phyloP scores from a whole-genome alignment of 164 flowering plant species.

The Paratinospora sagittata region DNA sequence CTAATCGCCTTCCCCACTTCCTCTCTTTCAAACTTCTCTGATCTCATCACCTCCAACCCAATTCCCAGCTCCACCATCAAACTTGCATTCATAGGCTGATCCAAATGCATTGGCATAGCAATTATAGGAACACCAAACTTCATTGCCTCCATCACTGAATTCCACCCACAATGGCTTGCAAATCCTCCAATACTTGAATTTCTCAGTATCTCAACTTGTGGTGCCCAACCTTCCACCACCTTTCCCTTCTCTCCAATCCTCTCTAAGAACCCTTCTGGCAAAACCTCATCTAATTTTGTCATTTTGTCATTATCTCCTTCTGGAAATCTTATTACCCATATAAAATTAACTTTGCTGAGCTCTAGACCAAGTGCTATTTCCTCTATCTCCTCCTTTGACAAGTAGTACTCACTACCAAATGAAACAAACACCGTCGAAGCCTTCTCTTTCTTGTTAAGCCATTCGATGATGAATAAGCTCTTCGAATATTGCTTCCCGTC shows the following conservation, averaged over 20 bases:
- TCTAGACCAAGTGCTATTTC: slow-evolving; percentile 33
- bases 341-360: slow-evolving; percentile 26
- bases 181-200: slow-evolving; percentile 29
- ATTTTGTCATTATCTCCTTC: slow-evolving; percentile 8
- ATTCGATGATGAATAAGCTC: slow-evolving; percentile 4
- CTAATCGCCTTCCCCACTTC: slow-evolving; percentile 26
- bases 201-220: slow-evolving; percentile 19
- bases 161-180: slow-evolving; percentile 38
- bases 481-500: neutral
- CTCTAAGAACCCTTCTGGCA: slow-evolving; percentile 29
- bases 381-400: slow-evolving; percentile 23
- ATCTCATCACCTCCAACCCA: slow-evolving; percentile 26
- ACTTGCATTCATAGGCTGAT: slow-evolving; percentile 38
- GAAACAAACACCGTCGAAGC: slow-evolving; percentile 29
- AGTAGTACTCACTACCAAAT: slow-evolving; percentile 35
- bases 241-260: slow-evolving; percentile 25
- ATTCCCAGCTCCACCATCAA: slow-evolving; percentile 34
- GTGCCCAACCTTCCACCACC: slow-evolving; percentile 32
- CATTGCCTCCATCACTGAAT: slow-evolving; percentile 31
- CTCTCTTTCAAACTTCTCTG: slow-evolving; percentile 11
- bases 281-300: slow-evolving; percentile 12
- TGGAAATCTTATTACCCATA: slow-evolving; percentile 34
- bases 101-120: slow-evolving; percentile 41
- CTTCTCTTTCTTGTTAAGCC: slow-evolving; percentile 24
- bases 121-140: slow-evolving; percentile 33